Evolutionary conservation across 345 rosid genomes (phyloP), one percentile per base, ranked within the genome.

Genomic region (Rhodamnia argentea): DNA sequence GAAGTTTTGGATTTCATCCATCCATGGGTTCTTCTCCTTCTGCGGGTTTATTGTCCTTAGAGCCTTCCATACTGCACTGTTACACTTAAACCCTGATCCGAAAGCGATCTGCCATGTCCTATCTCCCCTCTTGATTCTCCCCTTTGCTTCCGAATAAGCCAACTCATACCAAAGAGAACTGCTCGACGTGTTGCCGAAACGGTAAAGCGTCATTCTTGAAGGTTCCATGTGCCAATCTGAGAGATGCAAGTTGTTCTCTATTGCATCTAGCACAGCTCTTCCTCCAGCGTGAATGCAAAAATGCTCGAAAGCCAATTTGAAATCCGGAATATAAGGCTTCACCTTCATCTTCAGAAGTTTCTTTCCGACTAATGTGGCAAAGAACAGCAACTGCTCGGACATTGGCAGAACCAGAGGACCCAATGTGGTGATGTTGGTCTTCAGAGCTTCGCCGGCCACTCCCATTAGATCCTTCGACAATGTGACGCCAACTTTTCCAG

Each of bases 241-340:
- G 37, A 86, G 81, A 13, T 86, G 87, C 78, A 86, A 60, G 84
- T 86, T 86, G 59, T 82, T 86, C 84, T 86, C 81, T 50, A 82
- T 27, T 2, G 83, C 87, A 32, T 86, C 81, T 53, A 86, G 59
- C 12, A 86, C 87, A 0, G 87, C 87, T 82, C 87, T 86, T 59
- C 87, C 87, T 29, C 87, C 87, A 16, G 87, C 87, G 44, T 86
- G 87, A 52, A 86, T 86, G 87, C 87, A 86, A 74, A 86, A 86
- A 60, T 82, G 85, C 82, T 86, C 87, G 13, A 86, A 86, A 86
- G 87, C 87, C 78, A 86, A 60, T 54, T 86, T 86, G 84, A 86
- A 86, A 82, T 86, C 87, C 3, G 85, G 85, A 24, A 86, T 86
- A 40, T 86, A 86, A 47, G 85, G 84, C 84, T 86, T 86, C 22